phyloP scores from a whole-genome alignment of 352 stramenopile genomes.

The Phytophthora sp. region DNA sequence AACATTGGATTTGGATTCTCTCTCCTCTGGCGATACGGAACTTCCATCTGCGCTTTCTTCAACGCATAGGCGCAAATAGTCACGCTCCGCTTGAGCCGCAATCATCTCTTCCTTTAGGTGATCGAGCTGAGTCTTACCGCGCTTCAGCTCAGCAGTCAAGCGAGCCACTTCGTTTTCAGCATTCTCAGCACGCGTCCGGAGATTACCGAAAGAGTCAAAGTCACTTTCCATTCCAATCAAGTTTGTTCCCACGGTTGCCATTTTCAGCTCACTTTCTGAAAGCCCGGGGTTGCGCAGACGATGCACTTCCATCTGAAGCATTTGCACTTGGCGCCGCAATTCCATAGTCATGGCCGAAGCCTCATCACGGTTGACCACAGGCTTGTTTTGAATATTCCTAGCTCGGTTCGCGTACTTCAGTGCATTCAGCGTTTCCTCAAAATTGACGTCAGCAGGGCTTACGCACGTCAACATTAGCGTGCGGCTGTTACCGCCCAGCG shows the following conservation, averaged over 20 bases:
- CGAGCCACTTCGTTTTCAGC: conserved; percentile 82
- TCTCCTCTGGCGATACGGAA: conserved; percentile 38
- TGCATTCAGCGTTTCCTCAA: conserved; percentile 92
- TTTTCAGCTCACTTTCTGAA: conserved; percentile 80
- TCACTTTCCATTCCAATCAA: conserved; percentile 73
- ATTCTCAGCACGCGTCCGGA: conserved; percentile 75
- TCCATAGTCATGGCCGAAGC: conserved; percentile 74
- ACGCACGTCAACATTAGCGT: conserved; percentile 94
- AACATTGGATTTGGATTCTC: conserved; percentile 68
- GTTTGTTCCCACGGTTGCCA: conserved; percentile 60
- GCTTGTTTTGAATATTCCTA: conserved; percentile 91
- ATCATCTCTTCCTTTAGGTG: conserved; percentile 89
- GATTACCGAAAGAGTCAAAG: conserved; percentile 78
- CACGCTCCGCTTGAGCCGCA: conserved; percentile 80
- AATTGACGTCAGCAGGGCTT: conserved; percentile 91
- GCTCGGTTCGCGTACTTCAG: conserved; percentile 93
- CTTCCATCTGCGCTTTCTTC: conserved; percentile 47
- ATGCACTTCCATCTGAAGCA: conserved; percentile 85
- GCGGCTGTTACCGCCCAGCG: conserved; percentile 90
- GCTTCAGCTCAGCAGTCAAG: conserved; percentile 79
- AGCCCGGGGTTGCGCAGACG: conserved; percentile 81
- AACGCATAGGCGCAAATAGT: conserved; percentile 76
- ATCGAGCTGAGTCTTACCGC: conserved; percentile 77
- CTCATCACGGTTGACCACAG: conserved; percentile 87
- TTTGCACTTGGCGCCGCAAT: conserved; percentile 78